Conservation (phyloP, 441 rosid species). For the Biscutella auriculata region DNA sequence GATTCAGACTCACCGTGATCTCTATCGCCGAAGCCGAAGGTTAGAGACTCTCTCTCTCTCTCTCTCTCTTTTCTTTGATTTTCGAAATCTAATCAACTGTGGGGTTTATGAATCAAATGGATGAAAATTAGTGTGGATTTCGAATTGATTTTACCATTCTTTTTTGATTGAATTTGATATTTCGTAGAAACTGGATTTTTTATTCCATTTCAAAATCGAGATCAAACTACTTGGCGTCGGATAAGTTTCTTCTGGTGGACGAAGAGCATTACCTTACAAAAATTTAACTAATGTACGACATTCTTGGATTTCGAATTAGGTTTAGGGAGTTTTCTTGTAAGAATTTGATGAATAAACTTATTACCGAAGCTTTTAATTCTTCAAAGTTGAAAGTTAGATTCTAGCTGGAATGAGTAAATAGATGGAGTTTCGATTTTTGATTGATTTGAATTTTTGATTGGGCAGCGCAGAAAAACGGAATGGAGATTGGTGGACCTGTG, state of each 20-base stretch:
- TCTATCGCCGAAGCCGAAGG: slow-evolving; percentile 70
- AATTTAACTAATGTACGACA: no score
- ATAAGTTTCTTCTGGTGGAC: not conserved
- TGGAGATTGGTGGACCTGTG: slow-evolving; percentile 51
- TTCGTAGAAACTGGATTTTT: no score
- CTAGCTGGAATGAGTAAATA: not conserved
- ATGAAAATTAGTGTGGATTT: not conserved
- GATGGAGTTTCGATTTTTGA: not conserved
- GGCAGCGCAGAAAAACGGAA: slow-evolving; percentile 48
- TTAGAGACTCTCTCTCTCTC: slow-evolving; percentile 9
- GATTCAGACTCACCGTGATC: slow-evolving; percentile 64
- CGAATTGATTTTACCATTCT: not conserved
- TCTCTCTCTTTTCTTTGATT: not conserved
- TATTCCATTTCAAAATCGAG: no score
- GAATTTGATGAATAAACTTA: not conserved
- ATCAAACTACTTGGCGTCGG: not conserved
- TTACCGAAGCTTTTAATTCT: not conserved
- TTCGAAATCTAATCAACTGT: not conserved
- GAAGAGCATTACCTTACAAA: no score
- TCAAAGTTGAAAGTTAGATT: not conserved
- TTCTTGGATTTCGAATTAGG: not conserved
- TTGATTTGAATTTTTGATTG: slow-evolving; percentile 1
- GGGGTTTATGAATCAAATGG: not conserved
- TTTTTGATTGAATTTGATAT: not conserved
- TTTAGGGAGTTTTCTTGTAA: not conserved